Evolutionary conservation across 2,329 filamentous ascomycete species (phyloP).

Genomic region (Bretziella fagacearum): DNA sequence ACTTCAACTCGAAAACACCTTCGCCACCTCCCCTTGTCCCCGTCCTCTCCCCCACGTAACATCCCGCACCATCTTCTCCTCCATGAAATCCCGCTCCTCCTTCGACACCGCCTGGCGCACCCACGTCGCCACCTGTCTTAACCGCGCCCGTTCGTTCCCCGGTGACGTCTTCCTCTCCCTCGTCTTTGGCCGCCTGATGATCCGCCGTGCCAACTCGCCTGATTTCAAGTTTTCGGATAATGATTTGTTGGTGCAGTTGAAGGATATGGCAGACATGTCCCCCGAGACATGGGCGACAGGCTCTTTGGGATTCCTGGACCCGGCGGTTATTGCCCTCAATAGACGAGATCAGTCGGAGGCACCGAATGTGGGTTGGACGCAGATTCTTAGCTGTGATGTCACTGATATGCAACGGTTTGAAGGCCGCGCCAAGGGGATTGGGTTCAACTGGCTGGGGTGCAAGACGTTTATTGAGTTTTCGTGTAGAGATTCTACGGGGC

Average conservation of each 20-base stretch:
- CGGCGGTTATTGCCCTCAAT: background rate
- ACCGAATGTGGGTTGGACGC: background rate
- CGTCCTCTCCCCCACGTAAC: background rate
- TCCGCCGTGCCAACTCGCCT: background rate
- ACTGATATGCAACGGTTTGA: constrained; percentile 7
- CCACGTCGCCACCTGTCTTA: background rate
- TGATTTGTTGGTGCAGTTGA: background rate
- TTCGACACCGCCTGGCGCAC: background rate
- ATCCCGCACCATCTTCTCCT: background rate
- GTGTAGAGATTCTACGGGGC: background rate
- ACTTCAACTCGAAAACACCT: background rate
- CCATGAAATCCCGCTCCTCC: background rate
- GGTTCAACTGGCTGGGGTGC: background rate
- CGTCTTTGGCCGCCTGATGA: constrained; percentile 2
- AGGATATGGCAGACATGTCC: background rate
- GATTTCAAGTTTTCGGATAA: background rate
- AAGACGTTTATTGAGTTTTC: constrained; percentile 10
- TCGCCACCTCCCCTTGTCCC: background rate
- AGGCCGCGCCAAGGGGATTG: background rate
- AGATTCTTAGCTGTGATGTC: background rate
- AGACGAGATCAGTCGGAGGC: background rate
- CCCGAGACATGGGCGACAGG: background rate
- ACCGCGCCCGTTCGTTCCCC: background rate
- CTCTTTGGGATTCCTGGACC: background rate
- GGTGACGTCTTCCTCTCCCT: constrained; percentile 2